Conservation (phyloP, 2,329 filamentous ascomycete species). For the Talaromyces sp. region DNA sequence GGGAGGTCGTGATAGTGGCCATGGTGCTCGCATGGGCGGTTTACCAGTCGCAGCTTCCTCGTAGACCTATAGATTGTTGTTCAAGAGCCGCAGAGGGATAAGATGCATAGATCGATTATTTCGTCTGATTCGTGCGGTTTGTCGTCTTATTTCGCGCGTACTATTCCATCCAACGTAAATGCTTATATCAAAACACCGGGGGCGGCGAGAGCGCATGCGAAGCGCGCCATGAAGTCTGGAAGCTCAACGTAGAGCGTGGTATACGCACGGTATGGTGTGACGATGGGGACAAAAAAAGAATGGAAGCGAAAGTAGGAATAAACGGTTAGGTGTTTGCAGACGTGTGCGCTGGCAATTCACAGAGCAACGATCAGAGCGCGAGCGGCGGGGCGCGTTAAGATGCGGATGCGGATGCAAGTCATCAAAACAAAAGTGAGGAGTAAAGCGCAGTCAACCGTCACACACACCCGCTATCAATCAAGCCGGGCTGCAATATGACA, state of each 20-base stretch:
- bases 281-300: neutral
- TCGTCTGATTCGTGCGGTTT: neutral
- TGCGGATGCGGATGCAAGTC: neutral
- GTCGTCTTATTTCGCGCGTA: neutral
- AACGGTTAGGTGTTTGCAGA: neutral
- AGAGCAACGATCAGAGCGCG: neutral
- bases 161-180: neutral
- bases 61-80: neutral
- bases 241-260: neutral
- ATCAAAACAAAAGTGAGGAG: neutral
- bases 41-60: constrained; percentile 10
- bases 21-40: constrained; percentile 47
- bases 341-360: neutral
- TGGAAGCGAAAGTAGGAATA: neutral
- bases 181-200: constrained; percentile 1
- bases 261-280: neutral
- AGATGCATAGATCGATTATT: neutral
- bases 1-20: constrained; percentile 75
- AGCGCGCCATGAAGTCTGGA: constrained; percentile 4
- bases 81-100: neutral
- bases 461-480: neutral
- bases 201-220: constrained; percentile 8
- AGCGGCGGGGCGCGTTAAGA: neutral
- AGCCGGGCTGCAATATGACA: neutral
- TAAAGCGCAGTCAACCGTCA: neutral